Base-by-base conservation (phyloP, 2,329 filamentous ascomycete genomes). In the Xylariaceae sp. region DNA sequence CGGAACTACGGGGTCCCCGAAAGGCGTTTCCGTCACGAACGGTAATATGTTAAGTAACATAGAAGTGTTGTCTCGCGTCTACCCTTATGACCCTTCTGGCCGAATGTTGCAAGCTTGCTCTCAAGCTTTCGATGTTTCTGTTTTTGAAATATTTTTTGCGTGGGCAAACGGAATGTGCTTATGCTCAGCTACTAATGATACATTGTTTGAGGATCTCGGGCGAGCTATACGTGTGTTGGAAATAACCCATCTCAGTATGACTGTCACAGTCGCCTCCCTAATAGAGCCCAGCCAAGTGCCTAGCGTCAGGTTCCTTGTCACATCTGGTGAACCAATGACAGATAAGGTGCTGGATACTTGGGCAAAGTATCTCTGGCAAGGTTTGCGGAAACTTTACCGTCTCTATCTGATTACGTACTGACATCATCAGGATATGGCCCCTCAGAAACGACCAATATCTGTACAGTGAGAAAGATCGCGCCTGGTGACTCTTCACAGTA, bases 121-220 rank as follows among this genome's bases (percentile, higher is more conserved):
- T 0, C 89, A 92, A 67, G 89, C 88, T 0, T 96, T 96, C 67
- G 90, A 96, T 67, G 87, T 96, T 1, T 96, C 91, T 0, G 89
- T 96, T 0, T 96, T 96, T 68, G 92, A 96, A 67, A 93, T 96
- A 14, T 93, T 96, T 70, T 96, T 91, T 65, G 79, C 91, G 0
- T 96, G 91, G 89, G 82, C 83, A 45, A 80, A 81, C 32, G 91
- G 91, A 3, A 90, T 93, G 77, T 89, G 88, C 57, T 77, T 96
- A 12, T 96, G 90, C 67, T 84, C 89, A 1, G 88, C 86, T 0
- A 82, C 79, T 0, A 92, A 93, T 63, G 89, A 95, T 64, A 81
- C 84, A 1, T 74, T 96, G 0, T 91, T 93, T 65, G 79, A 79
- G 40, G 86, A 96, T 64, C 76, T 96, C 7, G 89, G 92, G 69